Evolutionary conservation across 2,329 filamentous ascomycete genomes (phyloP).

Genomic region (Cladosporium sp.): DNA sequence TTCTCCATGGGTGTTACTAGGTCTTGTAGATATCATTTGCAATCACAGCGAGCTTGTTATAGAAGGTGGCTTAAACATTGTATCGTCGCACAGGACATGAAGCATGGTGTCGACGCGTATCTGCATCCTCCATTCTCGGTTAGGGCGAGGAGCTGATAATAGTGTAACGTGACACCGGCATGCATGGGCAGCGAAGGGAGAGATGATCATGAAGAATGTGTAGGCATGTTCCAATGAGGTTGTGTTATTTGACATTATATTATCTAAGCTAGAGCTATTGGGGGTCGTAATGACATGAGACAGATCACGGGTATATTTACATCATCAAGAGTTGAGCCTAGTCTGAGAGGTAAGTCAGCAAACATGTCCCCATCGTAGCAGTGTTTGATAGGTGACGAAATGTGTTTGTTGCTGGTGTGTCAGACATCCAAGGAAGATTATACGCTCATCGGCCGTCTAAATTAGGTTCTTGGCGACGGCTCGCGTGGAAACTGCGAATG

Average conservation of each 20-base stretch:
- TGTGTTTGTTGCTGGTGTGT: conserved; percentile 15
- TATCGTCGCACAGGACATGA: too few species aligned
- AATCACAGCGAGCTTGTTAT: conserved; percentile 13
- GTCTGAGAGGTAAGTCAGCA: conserved; percentile 4
- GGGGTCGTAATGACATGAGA: too few species aligned
- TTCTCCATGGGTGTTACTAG: conserved; percentile 9
- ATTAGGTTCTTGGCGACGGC: conserved; percentile 38
- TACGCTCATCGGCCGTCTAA: conserved; percentile 27
- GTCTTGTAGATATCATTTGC: conserved; percentile 14
- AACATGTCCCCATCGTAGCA: conserved; percentile 10
- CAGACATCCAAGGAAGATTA: conserved; percentile 33
- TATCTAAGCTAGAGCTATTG: too few species aligned
- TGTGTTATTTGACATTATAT: too few species aligned
- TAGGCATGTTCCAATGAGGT: too few species aligned
- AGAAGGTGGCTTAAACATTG: background rate
- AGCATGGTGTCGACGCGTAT: too few species aligned
- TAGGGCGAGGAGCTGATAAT: too few species aligned
- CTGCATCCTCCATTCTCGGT: too few species aligned
- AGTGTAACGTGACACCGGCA: too few species aligned
- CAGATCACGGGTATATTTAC: too few species aligned
- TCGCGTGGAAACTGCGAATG: conserved; percentile 86
- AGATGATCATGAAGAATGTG: too few species aligned
- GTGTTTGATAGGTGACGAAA: conserved; percentile 8
- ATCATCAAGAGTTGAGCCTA: background rate
- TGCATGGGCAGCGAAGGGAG: too few species aligned